phyloP scores from a whole-genome alignment of 805 yeast genomes.

The Saturnispora silvae region DNA sequence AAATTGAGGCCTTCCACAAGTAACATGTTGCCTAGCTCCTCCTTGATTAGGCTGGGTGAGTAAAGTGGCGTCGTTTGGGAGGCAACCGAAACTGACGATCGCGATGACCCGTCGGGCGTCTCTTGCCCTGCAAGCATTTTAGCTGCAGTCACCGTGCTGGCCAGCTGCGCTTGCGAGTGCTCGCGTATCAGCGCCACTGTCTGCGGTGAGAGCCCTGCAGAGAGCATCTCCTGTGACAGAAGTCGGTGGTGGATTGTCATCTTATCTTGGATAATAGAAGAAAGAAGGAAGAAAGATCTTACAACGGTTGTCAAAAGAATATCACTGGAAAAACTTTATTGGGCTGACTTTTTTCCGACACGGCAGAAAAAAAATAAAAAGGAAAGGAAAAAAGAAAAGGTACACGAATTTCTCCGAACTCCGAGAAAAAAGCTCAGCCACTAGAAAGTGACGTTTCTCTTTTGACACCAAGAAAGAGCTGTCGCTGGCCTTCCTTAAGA shows the following conservation, averaged over 20 bases:
- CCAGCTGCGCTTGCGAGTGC: too few relatives aligned
- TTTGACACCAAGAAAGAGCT: constrained; percentile 10
- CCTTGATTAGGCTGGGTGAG: constrained; percentile 21
- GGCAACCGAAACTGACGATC: too few relatives aligned
- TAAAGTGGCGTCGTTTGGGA: constrained; percentile 25
- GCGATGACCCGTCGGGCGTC: too few relatives aligned
- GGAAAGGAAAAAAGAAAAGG: not conserved
- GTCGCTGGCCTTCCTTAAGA: constrained; percentile 9
- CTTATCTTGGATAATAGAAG: too few relatives aligned
- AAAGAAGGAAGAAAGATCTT: too few relatives aligned
- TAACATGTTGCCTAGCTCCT: constrained; percentile 22
- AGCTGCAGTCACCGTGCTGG: too few relatives aligned
- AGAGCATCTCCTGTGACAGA: too few relatives aligned
- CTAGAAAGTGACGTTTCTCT: constrained; percentile 7
- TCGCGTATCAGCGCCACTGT: too few relatives aligned
- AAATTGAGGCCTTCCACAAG: constrained; percentile 18
- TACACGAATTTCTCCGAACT: not conserved
- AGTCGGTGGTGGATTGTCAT: constrained; percentile 19
- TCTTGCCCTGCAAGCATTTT: too few relatives aligned
- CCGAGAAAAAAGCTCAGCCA: constrained; percentile 6
- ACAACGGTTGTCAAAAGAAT: too few relatives aligned
- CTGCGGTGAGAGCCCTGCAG: too few relatives aligned
- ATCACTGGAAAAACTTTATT: not conserved
- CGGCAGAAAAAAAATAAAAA: constrained; percentile 1
- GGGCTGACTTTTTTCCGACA: not conserved